A percentile compares a stretch with the other conserved stretches of the same genome.
These are phyloP conservation scores for Centrapalus pauciflorus DNA, from an alignment of 129 eudicot species.

Conservation along the genomic window DNA sequence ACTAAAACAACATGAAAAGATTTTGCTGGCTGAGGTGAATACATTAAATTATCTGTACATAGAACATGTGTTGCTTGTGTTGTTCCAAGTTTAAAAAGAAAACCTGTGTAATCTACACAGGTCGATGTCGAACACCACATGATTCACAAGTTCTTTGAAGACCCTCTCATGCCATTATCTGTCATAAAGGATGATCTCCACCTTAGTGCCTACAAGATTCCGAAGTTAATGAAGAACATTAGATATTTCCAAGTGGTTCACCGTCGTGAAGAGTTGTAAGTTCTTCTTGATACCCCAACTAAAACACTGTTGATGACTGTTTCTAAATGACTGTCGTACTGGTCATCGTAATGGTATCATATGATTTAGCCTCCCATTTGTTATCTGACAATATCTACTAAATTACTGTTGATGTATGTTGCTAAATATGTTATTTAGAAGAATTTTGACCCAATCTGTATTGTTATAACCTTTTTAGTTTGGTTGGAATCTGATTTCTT, in stretches of 20 bases:
- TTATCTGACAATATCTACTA: background rate
- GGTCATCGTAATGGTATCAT: background rate
- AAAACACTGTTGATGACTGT: background rate
- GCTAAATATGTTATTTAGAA: too few relatives aligned
- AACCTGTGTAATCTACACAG: too few relatives aligned
- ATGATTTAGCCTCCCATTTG: background rate
- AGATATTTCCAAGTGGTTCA: slow-evolving; percentile 66
- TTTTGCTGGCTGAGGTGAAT: slow-evolving; percentile 83
- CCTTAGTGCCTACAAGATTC: slow-evolving; percentile 77
- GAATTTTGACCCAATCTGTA: too few relatives aligned
- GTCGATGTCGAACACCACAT: slow-evolving; percentile 61
- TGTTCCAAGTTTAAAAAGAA: background rate
- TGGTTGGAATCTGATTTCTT: too few relatives aligned
- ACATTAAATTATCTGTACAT: background rate
- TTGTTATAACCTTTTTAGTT: too few relatives aligned
- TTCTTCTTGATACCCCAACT: background rate
- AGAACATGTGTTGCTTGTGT: too few relatives aligned
- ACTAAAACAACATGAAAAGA: slow-evolving; percentile 64
- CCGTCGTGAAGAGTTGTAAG: slow-evolving; percentile 69
- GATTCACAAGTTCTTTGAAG: slow-evolving; percentile 73
- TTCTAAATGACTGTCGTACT: background rate
- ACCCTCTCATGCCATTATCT: slow-evolving; percentile 63
- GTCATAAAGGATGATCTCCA: slow-evolving; percentile 64
- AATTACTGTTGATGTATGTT: too few relatives aligned
- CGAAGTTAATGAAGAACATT: slow-evolving; percentile 36